Percentiles rank a stretch among this genome's conserved stretches.
These are phyloP conservation scores for Alternaria angustiovoidea DNA, from an alignment of 2,329 filamentous ascomycete species.

Conservation along the genomic window DNA sequence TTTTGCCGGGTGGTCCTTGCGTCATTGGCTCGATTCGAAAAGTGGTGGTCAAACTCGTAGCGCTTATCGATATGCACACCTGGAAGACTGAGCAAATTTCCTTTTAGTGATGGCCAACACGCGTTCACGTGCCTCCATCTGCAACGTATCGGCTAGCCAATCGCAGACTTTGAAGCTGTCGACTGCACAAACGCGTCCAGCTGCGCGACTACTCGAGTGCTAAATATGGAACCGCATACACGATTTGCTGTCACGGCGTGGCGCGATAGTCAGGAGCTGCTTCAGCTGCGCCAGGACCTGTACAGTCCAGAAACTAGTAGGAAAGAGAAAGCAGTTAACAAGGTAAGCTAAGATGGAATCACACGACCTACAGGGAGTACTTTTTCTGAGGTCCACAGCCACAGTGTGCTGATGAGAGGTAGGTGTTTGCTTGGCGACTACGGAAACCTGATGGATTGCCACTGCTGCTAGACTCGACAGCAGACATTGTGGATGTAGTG, in stretches of 20 bases:
- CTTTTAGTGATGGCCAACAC: background rate
- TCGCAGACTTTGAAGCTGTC: conserved; percentile 4
- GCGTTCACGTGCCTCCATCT: conserved; percentile 16
- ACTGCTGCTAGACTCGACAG: conserved; percentile 81
- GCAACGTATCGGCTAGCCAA: conserved; percentile 17
- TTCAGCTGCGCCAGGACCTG: conserved; percentile 70
- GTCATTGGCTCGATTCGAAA: conserved; percentile 4
- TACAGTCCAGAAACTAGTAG: conserved; percentile 57
- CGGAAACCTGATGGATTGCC: conserved; percentile 60
- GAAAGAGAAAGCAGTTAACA: conserved; percentile 50
- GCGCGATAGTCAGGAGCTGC: conserved; percentile 71
- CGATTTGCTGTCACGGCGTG: conserved; percentile 53
- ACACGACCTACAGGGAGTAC: background rate
- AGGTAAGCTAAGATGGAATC: conserved; percentile 40
- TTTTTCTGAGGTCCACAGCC: background rate
- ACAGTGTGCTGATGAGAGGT: conserved; percentile 28
- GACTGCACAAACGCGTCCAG: background rate
- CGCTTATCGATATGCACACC: conserved; percentile 4
- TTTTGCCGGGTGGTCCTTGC: background rate
- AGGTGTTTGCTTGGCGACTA: conserved; percentile 46
- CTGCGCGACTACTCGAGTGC: conserved; percentile 1
- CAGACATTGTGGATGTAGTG: conserved; percentile 73
- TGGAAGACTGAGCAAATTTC: conserved; percentile 1
- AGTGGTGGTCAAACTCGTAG: background rate
- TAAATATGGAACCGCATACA: conserved; percentile 25